Base-by-base conservation (phyloP, 1,284 basidiomycete species). In the Ustilago hordei region DNA sequence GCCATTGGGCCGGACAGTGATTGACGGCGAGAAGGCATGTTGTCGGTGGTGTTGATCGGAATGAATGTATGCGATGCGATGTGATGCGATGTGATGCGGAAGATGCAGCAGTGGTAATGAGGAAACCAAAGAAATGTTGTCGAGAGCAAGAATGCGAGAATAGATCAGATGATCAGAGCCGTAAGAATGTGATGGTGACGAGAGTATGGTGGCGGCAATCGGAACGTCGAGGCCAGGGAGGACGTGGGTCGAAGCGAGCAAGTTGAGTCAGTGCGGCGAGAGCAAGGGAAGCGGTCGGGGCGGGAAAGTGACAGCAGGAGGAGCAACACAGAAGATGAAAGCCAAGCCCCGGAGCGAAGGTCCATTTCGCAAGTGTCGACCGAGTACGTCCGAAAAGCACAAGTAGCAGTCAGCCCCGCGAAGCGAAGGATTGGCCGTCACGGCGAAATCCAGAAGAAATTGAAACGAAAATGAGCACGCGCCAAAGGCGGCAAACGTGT, bases 1-100 rank as follows among this genome's bases (percentile, higher is more conserved):
- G 52, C 52, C 63, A 65, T 65, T 15, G 72, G 72, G 11, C 63
- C 72, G 7, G 72, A 75, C n/a, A 75, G 72, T 4, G 67, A 75
- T 67, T 64, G 70, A 41, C 72, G 72, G 35, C 67, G 63, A 54
- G 57, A 23, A 52, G 58, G 47, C 66, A 74, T 74, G 8, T 23
- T 58, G 60, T 38, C 6, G 57, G 39, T 38, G 28, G 8, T 11
- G 48, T 19, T 13, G 52, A 36, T 32, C 38, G 15, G 19, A 17
- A 39, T 36, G 19, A 35, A 7, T 3, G 17, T 31, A n/a, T 32
- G 34, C 8, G 38, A 23, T 38, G 23, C 32, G 36, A 39, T 34
- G 13, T 28, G 28, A 19, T 45, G 32, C 17, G 57, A 48, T 52
- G 48, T 28, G 36, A 36, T 19, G 28, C 36, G 31, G 39, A 9